Evolutionary conservation across 192 early-diverging fungal species (phyloP).

Genomic region (Geranomyces michiganensis): DNA sequence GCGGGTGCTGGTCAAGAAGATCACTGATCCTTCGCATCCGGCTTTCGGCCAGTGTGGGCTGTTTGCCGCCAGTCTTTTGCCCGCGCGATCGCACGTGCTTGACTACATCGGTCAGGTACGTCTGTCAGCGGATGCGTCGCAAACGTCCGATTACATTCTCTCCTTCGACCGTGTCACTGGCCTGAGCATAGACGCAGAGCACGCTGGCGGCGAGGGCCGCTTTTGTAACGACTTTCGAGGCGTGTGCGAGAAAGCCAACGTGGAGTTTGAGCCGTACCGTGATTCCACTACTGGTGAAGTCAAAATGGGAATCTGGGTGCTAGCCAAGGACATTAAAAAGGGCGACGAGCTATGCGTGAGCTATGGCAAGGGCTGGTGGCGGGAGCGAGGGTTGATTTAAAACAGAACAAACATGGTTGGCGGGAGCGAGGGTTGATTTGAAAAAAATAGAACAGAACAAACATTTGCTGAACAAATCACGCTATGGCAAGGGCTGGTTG

Average conservation of each 20-base stretch:
- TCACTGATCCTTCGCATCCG: slow-evolving; percentile 9
- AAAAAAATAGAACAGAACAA: too few relatives aligned
- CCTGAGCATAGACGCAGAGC: slow-evolving; percentile 42
- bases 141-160: slow-evolving; percentile 26
- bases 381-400: slow-evolving; percentile 23
- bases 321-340: slow-evolving; percentile 18
- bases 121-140: slow-evolving; percentile 6
- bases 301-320: slow-evolving; percentile 44
- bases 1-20: neutral
- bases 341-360: slow-evolving; percentile 50
- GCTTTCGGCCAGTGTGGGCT: slow-evolving; percentile 22
- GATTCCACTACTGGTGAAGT: slow-evolving; percentile 27
- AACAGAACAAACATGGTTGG: too few relatives aligned
- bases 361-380: slow-evolving; percentile 56
- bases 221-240: slow-evolving; percentile 54
- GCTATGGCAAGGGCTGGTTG: too few relatives aligned
- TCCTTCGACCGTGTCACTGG: slow-evolving; percentile 21
- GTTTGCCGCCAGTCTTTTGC: slow-evolving; percentile 20
- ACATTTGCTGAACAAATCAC: too few relatives aligned
- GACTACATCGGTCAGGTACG: slow-evolving; percentile 30
- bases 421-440: too few relatives aligned
- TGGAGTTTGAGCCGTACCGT: slow-evolving; percentile 42
- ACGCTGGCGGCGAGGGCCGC: slow-evolving; percentile 49
- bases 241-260: slow-evolving; percentile 43
- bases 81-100: slow-evolving; percentile 13